Conservation (phyloP, 2,329 filamentous ascomycete genomes). For the Apiospora koreana region DNA sequence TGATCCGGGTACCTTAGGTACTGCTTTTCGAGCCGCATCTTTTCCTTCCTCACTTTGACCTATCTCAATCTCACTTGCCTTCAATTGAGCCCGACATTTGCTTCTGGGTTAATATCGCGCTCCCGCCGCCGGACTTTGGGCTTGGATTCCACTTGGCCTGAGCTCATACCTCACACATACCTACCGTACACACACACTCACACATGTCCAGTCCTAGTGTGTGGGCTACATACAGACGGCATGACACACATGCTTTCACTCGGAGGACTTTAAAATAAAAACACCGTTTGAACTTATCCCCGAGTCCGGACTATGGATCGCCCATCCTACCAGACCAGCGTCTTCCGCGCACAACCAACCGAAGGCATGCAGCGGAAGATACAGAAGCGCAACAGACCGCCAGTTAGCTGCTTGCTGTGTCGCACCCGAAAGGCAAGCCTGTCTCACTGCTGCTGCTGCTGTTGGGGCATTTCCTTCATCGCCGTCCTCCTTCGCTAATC, state of each 20-base stretch:
- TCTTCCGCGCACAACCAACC: conserved; percentile 37
- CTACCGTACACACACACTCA: background rate
- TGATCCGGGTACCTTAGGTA: background rate
- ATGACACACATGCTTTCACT: conserved; percentile 4
- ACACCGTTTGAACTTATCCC: conserved; percentile 22
- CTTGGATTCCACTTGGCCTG: background rate
- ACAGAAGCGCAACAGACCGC: conserved; percentile 38
- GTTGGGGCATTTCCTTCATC: conserved; percentile 4
- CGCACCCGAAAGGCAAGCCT: conserved; percentile 35
- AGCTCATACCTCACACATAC: background rate
- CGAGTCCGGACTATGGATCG: conserved; percentile 31
- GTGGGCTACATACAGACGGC: conserved; percentile 9
- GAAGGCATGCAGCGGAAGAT: conserved; percentile 37
- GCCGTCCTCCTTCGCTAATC: background rate
- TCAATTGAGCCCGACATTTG: background rate
- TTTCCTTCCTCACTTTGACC: background rate
- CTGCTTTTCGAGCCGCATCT: background rate
- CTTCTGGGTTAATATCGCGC: background rate
- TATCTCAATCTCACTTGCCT: background rate
- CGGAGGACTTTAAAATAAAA: conserved; percentile 7
- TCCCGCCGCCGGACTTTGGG: conserved; percentile 2
- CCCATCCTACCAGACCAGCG: conserved; percentile 34
- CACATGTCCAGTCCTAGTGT: conserved; percentile 5
- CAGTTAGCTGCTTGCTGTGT: conserved; percentile 37
- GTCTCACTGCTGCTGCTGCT: conserved; percentile 8